Evolutionary conservation across 768 basidiomycete species (phyloP), one percentile per base, ranked within the genome.

Genomic region (Coprinopsis cinerea): DNA sequence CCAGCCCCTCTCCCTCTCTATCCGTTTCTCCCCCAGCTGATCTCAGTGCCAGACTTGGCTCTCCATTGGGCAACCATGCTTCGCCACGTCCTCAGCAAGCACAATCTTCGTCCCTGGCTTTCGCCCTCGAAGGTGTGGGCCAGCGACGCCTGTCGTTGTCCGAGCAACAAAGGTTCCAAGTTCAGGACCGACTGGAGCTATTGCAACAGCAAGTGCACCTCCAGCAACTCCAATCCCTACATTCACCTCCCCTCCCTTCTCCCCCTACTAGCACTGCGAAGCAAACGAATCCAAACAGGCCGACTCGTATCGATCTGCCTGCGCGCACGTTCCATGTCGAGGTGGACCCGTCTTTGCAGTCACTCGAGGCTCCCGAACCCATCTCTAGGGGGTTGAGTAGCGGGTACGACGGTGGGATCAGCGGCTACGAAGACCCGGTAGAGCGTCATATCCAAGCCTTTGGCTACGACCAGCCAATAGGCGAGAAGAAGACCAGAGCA

Each of bases 241-340:
- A 5, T 7, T 27, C 28, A 28, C 48, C 17, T 49, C 48, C 6
- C 36, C 36, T 26, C 18, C 37, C 15, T 18, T 7, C 30, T 32
- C 30, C 9, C n/a, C 15, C 30, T 9, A 39, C 10, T 6, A 18
- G 7, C 6, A 39, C 11, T 18, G 17, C 18, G 7, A 39, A 18
- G 36, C 36, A 39, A 18, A 18, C 30, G 15, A 44, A 44, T 17
- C 43, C 49, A 14, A 51, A 51, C 18, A 18, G 49, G 26, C 49
- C 49, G 1, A 51, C 49, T 13, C 49, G 45, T 24, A 51, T 51
- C 25, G 14, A 32, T 2, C 34, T 51, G 2, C 49, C 49, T 14
- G 34, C 49, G 2, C 49, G 43, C 9, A 42, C 49, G 22, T 51
- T 51, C 43, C n/a, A 51, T 18, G 44, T 44, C 23, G 49, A 51